Conservation (phyloP, 352 stramenopile species). For the Globisporangium sylvaticum region DNA sequence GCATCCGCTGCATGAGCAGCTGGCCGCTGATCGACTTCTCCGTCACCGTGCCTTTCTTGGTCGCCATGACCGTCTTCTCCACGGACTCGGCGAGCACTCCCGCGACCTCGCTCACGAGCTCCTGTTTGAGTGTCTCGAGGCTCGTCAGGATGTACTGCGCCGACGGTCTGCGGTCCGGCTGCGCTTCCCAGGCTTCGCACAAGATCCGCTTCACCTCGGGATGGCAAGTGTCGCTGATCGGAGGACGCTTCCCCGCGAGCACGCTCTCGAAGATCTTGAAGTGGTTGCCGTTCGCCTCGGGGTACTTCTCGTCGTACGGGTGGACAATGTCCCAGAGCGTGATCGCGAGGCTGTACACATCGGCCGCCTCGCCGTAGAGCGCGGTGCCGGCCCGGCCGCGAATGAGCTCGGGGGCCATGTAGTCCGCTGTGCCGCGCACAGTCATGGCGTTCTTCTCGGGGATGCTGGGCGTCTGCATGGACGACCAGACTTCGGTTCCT, state of each 20-base stretch:
- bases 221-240: constrained; percentile 30
- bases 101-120: constrained; percentile 38
- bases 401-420: constrained; percentile 83
- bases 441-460: constrained; percentile 39
- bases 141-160: constrained; percentile 40
- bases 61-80: constrained; percentile 25
- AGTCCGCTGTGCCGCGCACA: constrained; percentile 71
- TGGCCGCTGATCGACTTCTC: constrained; percentile 36
- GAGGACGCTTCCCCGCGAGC: constrained; percentile 48
- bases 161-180: constrained; percentile 46
- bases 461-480: constrained; percentile 1
- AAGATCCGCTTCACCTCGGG: constrained; percentile 45
- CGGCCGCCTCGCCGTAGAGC: constrained; percentile 62
- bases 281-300: constrained; percentile 49
- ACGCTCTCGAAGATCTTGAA: constrained; percentile 71
- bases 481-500: constrained; percentile 8
- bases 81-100: constrained; percentile 28
- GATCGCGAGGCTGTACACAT: constrained; percentile 72
- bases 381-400: constrained; percentile 62
- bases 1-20: constrained; percentile 55
- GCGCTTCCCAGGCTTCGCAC: constrained; percentile 43
- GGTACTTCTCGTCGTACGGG: constrained; percentile 61
- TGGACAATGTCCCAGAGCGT: constrained; percentile 79
- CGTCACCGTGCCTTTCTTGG: constrained; percentile 24
- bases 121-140: constrained; percentile 47